Evolutionary conservation across 192 early-diverging fungal species (phyloP), one percentile per base, ranked within the genome.

Genomic region (Funneliformis mosseae): DNA sequence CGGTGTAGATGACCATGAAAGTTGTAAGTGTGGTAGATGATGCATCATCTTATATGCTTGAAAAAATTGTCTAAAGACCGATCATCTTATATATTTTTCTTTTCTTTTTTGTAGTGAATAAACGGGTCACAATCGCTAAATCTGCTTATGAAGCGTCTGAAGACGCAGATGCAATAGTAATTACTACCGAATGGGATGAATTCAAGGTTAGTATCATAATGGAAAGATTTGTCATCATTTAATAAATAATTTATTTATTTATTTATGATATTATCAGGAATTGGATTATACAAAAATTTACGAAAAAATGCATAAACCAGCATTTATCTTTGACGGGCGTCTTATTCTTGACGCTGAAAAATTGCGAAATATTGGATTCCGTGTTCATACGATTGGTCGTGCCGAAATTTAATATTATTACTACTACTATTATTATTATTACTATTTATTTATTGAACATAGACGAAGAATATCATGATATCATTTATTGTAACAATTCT

Each of bases 171-270:
- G 95, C 94, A 5, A 85, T 96, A 74, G 92, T 96, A 8, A 85
- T 98, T 45, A 80, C 93, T 46, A 96, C 96, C 27, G 93, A 96
- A 73, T 98, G 97, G 97, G 90, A 94, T 82, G 96, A 96, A 87
- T 96, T 97, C 88, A 93, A 92, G 85, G 86, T 86, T 74, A 79
- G 70, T 64, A 42, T 59, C 12, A 8, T 48, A 4, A 12, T 12
- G 23, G 23, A 33, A 33, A 33, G 33, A 33, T 33, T 33, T 41
- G 38, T 18, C 12, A 8, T 59, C n/a, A 8, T 18, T 38, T 61
- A 38, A 41, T 9, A 61, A 60, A 38, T 74, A 23, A n/a, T 10
- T 18, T 28, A 33, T 23, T 18, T 28, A 55, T 11, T 55, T 73
- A n/a, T 9, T 50, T 46, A n/a, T 46, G 10, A 50, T 27, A 50